A percentile compares a stretch with the other conserved stretches of the same genome.
Conservation (phyloP, 2,329 filamentous ascomycete genomes). For the Phaeosphaeria sp. region DNA sequence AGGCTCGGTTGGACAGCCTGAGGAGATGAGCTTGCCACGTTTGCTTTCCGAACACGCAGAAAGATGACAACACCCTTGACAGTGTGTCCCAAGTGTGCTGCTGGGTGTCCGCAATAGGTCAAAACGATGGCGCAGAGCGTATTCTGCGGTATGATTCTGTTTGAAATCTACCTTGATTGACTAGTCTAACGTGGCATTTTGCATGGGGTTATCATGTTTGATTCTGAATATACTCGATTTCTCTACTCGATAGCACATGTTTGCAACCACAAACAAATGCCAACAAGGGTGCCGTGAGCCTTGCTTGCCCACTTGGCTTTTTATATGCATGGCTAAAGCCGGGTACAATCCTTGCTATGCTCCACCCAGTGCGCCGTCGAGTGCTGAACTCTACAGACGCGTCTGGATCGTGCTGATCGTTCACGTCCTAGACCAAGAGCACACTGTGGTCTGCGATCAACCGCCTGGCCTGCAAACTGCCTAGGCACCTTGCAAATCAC, state of each 20-base stretch:
- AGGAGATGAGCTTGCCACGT: constrained; percentile 54
- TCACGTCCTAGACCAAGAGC: constrained; percentile 5
- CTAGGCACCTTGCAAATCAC: constrained; percentile 7
- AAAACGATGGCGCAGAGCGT: background rate
- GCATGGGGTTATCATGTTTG: background rate
- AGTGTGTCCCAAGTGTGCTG: background rate
- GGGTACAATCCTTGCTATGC: constrained; percentile 7
- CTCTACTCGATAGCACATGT: background rate
- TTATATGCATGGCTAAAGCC: constrained; percentile 1
- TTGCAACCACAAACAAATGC: too few species aligned
- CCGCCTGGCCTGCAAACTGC: background rate
- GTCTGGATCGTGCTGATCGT: constrained; percentile 15
- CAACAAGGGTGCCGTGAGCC: background rate
- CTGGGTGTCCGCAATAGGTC: background rate
- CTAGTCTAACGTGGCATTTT: background rate
- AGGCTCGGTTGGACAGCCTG: constrained; percentile 89
- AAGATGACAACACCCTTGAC: background rate
- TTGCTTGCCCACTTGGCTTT: background rate
- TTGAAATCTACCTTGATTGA: background rate
- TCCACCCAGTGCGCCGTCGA: constrained; percentile 13
- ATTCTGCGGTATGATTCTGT: background rate
- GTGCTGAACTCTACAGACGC: constrained; percentile 1
- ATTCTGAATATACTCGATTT: background rate
- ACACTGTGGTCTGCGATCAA: background rate
- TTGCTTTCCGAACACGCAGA: background rate